Evolutionary conservation across 2,329 filamentous ascomycete species (phyloP).

Genomic region (Trichothecium sympodiale): DNA sequence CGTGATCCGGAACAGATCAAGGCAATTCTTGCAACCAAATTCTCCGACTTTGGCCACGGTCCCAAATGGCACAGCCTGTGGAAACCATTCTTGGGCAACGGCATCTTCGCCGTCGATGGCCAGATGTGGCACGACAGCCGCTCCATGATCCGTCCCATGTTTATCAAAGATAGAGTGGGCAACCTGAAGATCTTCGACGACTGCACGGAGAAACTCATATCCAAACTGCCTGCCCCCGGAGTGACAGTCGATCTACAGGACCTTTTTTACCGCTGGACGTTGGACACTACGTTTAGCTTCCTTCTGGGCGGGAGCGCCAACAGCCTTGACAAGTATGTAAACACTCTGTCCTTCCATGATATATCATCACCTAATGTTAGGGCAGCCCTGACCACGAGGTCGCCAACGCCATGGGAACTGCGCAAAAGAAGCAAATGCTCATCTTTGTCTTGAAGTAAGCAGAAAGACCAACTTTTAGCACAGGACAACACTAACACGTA

Average conservation of each 20-base stretch:
- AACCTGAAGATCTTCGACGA: constrained; percentile 11
- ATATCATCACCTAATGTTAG: too few species aligned
- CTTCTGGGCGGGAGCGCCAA: too few species aligned
- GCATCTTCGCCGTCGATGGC: constrained; percentile 33
- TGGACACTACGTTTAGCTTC: constrained; percentile 15
- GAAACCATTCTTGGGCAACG: constrained; percentile 20
- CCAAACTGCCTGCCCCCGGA: constrained; percentile 8
- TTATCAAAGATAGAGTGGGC: constrained; percentile 13
- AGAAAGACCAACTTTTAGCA: too few species aligned
- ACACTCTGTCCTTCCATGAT: too few species aligned
- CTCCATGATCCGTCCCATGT: constrained; percentile 17
- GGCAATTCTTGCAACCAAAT: constrained; percentile 35
- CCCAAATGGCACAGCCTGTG: constrained; percentile 6
- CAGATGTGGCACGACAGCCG: constrained; percentile 28
- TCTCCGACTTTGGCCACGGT: constrained; percentile 30
- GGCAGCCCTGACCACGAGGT: too few species aligned
- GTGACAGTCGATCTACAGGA: constrained; percentile 32
- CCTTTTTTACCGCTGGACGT: constrained; percentile 43
- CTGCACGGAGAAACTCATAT: constrained; percentile 21
- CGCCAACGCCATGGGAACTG: too few species aligned
- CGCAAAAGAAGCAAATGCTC: too few species aligned
- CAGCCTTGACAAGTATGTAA: too few species aligned
- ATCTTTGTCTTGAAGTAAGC: too few species aligned
- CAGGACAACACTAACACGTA: too few species aligned
- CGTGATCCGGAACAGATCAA: constrained; percentile 38